Evolutionary conservation across 495 filamentous ascomycete genomes (phyloP).

Genomic region (Hypoxylon crocopeplum): DNA sequence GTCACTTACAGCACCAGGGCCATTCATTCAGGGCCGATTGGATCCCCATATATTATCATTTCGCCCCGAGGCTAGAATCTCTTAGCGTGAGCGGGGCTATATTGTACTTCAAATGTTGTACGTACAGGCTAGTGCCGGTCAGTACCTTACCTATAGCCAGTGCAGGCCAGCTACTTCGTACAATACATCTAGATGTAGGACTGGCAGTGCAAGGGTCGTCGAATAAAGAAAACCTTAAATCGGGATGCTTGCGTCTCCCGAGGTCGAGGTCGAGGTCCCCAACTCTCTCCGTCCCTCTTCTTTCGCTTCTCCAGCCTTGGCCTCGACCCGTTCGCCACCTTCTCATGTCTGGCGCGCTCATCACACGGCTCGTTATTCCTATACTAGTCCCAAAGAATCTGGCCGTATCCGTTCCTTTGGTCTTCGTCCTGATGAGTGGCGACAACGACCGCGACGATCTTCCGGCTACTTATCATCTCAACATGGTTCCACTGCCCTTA

Average conservation of each 20-base stretch:
- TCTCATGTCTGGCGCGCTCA: constrained; percentile 5
- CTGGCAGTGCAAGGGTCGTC: background rate
- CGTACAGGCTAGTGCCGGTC: too few species aligned
- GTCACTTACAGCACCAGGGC: too few species aligned
- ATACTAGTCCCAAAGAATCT: background rate
- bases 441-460: constrained; percentile 14
- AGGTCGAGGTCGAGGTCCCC: background rate
- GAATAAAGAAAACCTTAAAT: constrained; percentile 18
- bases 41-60: constrained; percentile 11
- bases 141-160: background rate
- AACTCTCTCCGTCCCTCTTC: background rate
- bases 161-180: background rate
- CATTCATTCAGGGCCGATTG: constrained; percentile 19
- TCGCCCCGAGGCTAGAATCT: constrained; percentile 20
- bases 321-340: constrained; percentile 17
- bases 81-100: constrained; percentile 19
- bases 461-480: constrained; percentile 15
- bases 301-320: constrained; percentile 2
- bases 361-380: constrained; percentile 17
- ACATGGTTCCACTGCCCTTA: constrained; percentile 18
- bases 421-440: constrained; percentile 24
- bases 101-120: constrained; percentile 1
- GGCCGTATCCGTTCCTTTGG: constrained; percentile 2
- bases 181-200: background rate
- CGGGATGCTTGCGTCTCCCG: constrained; percentile 7